phyloP scores from a whole-genome alignment of 768 basidiomycete species.

The Rhizopogon sp. region DNA sequence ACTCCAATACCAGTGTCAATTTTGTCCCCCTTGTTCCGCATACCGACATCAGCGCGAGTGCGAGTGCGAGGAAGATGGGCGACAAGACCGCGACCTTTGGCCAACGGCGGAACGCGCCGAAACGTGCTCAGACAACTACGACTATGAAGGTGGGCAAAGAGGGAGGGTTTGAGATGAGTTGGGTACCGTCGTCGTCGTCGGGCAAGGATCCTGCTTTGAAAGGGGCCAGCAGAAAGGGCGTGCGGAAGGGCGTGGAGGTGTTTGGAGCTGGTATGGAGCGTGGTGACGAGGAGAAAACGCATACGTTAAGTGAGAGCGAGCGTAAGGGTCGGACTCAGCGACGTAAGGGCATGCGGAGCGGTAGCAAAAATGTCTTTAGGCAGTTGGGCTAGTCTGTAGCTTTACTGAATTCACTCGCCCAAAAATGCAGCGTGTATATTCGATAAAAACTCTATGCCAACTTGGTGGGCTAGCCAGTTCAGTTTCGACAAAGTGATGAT shows the following conservation, averaged over 20 bases:
- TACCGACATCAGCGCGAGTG: constrained; percentile 17
- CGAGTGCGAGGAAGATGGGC: constrained; percentile 13
- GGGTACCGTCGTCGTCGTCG: constrained; percentile 52
- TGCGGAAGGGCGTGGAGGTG: constrained; percentile 60
- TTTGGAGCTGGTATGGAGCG: constrained; percentile 91
- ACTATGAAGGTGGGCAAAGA: constrained; percentile 32
- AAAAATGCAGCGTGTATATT: not conserved
- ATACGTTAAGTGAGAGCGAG: constrained; percentile 57
- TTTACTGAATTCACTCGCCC: not conserved
- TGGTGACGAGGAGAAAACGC: constrained; percentile 48
- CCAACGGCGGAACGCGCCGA: constrained; percentile 35
- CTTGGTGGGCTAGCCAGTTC: not conserved
- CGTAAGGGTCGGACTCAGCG: constrained; percentile 75
- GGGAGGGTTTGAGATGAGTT: constrained; percentile 80
- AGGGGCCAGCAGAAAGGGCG: constrained; percentile 21
- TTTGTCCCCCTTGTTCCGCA: constrained; percentile 62
- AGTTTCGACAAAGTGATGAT: not conserved
- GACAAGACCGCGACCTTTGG: constrained; percentile 65
- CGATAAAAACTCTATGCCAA: not conserved
- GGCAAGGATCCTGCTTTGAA: constrained; percentile 21
- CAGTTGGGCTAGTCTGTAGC: constrained; percentile 7
- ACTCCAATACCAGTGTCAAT: constrained; percentile 43
- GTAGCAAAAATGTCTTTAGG: constrained; percentile 82
- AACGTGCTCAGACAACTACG: constrained; percentile 26
- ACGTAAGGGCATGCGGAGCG: constrained; percentile 78